Conservation (phyloP, 805 yeast species). For the Kodamaea kakaduensis region DNA sequence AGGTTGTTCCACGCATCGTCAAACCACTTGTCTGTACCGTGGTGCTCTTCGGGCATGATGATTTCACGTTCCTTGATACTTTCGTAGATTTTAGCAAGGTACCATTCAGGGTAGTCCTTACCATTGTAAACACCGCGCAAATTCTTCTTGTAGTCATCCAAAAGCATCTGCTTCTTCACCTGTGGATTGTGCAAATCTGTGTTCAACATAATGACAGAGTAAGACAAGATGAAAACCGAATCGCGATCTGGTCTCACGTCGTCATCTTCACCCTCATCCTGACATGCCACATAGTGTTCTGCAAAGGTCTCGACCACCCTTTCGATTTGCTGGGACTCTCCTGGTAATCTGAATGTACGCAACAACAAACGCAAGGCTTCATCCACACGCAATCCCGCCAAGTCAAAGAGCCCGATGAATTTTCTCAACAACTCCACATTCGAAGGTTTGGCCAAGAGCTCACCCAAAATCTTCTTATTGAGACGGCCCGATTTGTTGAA, state of each 20-base stretch:
- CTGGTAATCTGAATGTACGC: constrained; percentile 86
- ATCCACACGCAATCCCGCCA: constrained; percentile 77
- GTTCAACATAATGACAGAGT: constrained; percentile 89
- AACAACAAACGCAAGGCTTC: constrained; percentile 84
- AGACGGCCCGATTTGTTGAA: constrained; percentile 75
- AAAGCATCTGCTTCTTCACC: constrained; percentile 85
- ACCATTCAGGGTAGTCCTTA: constrained; percentile 81
- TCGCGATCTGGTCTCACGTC: constrained; percentile 75
- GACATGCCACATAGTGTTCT: constrained; percentile 68
- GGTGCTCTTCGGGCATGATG: constrained; percentile 97
- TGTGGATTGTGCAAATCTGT: constrained; percentile 93
- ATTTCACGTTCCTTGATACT: constrained; percentile 85
- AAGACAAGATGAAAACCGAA: constrained; percentile 83
- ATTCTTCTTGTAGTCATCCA: constrained; percentile 76
- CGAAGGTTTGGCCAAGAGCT: constrained; percentile 71
- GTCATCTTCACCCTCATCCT: constrained; percentile 27
- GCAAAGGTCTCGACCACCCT: constrained; percentile 86
- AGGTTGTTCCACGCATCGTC: constrained; percentile 80
- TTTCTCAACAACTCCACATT: constrained; percentile 55
- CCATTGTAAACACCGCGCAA: constrained; percentile 75
- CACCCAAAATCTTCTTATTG: constrained; percentile 86
- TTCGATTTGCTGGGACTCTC: constrained; percentile 96
- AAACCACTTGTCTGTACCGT: constrained; percentile 87
- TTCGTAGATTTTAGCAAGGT: constrained; percentile 70
- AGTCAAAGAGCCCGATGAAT: constrained; percentile 72